Evolutionary conservation across 1,284 basidiomycete genomes (phyloP), one percentile per base, ranked within the genome.

Genomic region (Cryptococcus deneoformans): DNA sequence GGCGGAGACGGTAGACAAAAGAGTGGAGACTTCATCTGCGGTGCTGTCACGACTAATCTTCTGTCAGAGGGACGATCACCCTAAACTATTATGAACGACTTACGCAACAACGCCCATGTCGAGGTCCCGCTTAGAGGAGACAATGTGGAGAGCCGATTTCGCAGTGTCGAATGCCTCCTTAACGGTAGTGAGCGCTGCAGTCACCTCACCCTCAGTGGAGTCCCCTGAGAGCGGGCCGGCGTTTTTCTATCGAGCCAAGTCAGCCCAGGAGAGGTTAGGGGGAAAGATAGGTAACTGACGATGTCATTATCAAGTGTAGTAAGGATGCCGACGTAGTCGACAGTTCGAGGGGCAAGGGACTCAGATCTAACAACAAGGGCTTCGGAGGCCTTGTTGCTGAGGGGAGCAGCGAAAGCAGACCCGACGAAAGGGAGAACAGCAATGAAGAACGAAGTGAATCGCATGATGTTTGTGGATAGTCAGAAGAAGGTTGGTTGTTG

Each of bases 371-470:
- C 29, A 39, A 42, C 40, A 29, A 36, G 20, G 40, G 40, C 40
- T 2, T 12, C 40, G 12, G 40, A 16, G 40, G 40, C 40, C 40
- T 42, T 42, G 40, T 40, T 24, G 12, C 40, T 45, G 39, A 51
- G 29, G 39, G 57, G 57, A 12, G 49, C 58, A 20, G 54, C 50
- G 49, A 60, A 51, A 35, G 46, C 58, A 48, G 46, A 50, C 35
- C 54, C 58, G 43, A 60, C 37, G 24, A 60, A 38, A 20, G 58
- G 58, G 45, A 60, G 48, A 24, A 37, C 48, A 39, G 58, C 58
- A 42, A 29, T 42, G 11, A 16, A 42, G 40, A 42, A 16, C 16
- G 40, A 12, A 42, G 16, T 11, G 40, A 42, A 42, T 12, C 11
- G 40, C 10, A 42, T 42, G 40, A 10, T 42, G 40, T 42, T 10